A percentile compares a stretch with the other conserved stretches of the same genome.
phyloP scores from a whole-genome alignment of 306 rosid species.

The Rosa chinensis region DNA sequence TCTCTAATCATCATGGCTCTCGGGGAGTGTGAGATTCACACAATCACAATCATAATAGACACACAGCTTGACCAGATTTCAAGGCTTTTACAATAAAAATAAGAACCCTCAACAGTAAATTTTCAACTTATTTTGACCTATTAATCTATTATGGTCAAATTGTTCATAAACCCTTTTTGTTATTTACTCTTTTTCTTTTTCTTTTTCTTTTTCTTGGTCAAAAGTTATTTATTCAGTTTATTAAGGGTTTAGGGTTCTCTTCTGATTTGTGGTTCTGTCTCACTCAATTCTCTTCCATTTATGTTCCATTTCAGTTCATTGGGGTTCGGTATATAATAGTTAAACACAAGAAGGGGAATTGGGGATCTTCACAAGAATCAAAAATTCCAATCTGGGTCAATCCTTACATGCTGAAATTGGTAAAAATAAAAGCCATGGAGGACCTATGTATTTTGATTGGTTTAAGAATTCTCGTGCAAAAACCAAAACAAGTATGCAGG shows the following conservation, averaged over 20 bases:
- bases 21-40: slow-evolving; percentile 31
- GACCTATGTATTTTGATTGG: slow-evolving; percentile 18
- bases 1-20: slow-evolving; percentile 45
- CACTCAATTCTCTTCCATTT: neutral
- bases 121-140: slow-evolving; percentile 11
- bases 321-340: neutral
- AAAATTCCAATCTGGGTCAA: slow-evolving; percentile 29
- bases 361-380: neutral
- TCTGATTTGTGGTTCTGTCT: neutral
- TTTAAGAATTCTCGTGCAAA: slow-evolving; percentile 26
- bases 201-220: neutral
- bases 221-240: neutral
- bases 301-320: neutral
- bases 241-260: neutral
- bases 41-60: slow-evolving; percentile 24
- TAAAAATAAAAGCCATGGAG: slow-evolving; percentile 33
- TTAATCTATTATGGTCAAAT: slow-evolving; percentile 7
- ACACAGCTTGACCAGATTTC: slow-evolving; percentile 21
- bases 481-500: slow-evolving; percentile 6
- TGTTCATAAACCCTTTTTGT: neutral
- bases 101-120: slow-evolving; percentile 14
- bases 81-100: slow-evolving; percentile 2
- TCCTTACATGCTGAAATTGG: slow-evolving; percentile 39
- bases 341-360: slow-evolving; percentile 1
- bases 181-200: neutral